Evolutionary conservation across 768 basidiomycete genomes (phyloP).

Genomic region (Agaricus blazei): DNA sequence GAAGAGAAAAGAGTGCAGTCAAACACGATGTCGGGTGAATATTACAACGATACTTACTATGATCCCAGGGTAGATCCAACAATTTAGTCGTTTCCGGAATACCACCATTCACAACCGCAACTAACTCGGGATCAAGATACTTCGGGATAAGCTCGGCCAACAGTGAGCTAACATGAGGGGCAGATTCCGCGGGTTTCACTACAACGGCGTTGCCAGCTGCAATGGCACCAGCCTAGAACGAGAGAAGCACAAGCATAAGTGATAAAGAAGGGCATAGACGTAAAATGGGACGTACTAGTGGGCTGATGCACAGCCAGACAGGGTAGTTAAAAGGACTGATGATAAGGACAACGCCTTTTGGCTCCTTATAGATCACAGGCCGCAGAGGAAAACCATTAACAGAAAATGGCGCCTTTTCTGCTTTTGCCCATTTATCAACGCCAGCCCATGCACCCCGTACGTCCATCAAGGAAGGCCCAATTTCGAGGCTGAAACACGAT

Average conservation of each 20-base stretch:
- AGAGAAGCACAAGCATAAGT: background rate
- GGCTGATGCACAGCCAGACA: conserved; percentile 50
- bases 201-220: conserved; percentile 72
- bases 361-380: conserved; percentile 65
- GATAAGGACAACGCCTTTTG: conserved; percentile 71
- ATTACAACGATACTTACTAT: background rate
- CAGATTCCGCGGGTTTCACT: conserved; percentile 74
- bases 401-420: conserved; percentile 50
- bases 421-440: conserved; percentile 72
- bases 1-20: background rate
- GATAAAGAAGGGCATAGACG: background rate
- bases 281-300: conserved; percentile 41
- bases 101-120: conserved; percentile 66
- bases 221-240: conserved; percentile 54
- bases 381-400: conserved; percentile 54
- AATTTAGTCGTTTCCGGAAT: conserved; percentile 54
- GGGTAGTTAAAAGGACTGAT: conserved; percentile 79
- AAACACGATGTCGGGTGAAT: background rate
- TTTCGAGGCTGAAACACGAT: conserved; percentile 50
- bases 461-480: conserved; percentile 47
- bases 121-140: conserved; percentile 66
- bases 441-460: conserved; percentile 48
- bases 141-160: conserved; percentile 65
- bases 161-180: conserved; percentile 49
- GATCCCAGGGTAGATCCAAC: conserved; percentile 1